Base-by-base conservation (phyloP, 306 rosid genomes). In the Datisca glomerata region DNA sequence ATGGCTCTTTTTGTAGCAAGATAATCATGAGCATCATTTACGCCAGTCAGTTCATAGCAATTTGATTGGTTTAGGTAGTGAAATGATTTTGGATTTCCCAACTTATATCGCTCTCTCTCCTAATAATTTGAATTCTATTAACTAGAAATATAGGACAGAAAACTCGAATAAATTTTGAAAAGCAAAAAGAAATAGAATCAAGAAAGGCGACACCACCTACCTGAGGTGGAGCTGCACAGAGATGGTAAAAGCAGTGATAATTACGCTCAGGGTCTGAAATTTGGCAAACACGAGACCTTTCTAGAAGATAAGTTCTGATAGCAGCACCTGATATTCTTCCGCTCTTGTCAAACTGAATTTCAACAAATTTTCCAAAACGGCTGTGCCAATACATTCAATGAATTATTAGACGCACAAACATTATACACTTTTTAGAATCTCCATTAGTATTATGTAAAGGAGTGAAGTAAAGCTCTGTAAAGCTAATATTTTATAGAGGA, bases 281-380 rank as follows among this genome's bases (percentile, higher is more conserved):
- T 78, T 86, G 94, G 73, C 96, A 86, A 63, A 86, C 96, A 53
- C 86, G 96, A 46, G 94, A 86, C 61, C 74, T 75, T 70, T 86
- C 96, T 10, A 86, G 75, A 36, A 86, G 84, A 64, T 86, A 86
- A 50, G 96, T 81, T 78, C 96, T 75, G 49, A 86, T 70, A 38
- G 96, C 96, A 50, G 96, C 93, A 56, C 96, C 96, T 4, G 94
- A 86, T 70, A 86, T 86, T 68, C 79, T 72, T 43, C 94, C 92
- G 23, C 12, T 16, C 47, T 68, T 56, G 44, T 86, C 74, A 67
- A 81, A 86, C 41, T 86, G 94, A 49, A 86, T 81, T 77, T 86
- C 92, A 24, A 86, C 94, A 61, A 86, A 86, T 64, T 86, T 86
- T 53, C 96, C 96, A 20, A 86, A 86, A 33, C 94, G 94, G 59